Conservation (phyloP, 495 filamentous ascomycete genomes). For the Neurospora terricola region DNA sequence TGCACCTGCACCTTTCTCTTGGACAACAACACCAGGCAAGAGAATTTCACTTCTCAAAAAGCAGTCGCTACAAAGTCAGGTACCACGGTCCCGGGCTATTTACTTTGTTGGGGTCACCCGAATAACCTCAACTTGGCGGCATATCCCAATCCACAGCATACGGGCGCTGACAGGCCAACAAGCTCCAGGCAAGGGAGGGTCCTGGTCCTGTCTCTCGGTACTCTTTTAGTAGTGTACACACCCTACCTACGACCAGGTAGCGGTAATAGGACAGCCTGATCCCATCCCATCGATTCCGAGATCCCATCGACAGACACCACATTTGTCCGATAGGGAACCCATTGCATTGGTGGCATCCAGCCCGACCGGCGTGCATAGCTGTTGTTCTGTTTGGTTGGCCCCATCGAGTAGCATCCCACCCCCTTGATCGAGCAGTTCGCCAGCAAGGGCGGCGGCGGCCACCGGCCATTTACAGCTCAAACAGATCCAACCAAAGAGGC, state of each 20-base stretch:
- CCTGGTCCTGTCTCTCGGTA: neutral
- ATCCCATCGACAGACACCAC: conserved; percentile 5
- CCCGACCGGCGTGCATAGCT: conserved; percentile 6
- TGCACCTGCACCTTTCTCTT: neutral
- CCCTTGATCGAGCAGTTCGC: conserved; percentile 13
- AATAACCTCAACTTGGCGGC: neutral
- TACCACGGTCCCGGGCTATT: neutral
- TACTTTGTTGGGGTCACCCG: neutral
- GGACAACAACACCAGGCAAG: neutral
- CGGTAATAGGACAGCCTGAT: neutral
- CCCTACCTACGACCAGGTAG: too few species aligned
- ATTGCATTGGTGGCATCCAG: conserved; percentile 16
- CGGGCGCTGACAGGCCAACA: neutral
- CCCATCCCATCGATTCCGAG: conserved; percentile 4
- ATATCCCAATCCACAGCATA: neutral
- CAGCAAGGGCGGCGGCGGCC: conserved; percentile 12
- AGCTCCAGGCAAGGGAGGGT: neutral
- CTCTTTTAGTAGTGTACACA: neutral
- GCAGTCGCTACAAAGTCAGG: neutral
- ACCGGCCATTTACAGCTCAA: conserved; percentile 6
- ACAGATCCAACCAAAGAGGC: conserved; percentile 10
- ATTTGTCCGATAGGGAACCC: conserved; percentile 11
- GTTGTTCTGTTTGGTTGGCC: conserved; percentile 12
- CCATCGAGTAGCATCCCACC: neutral
- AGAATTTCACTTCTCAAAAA: neutral